Base-by-base conservation (phyloP, 805 yeast genomes). In the Saccharomycopsis microspora region DNA sequence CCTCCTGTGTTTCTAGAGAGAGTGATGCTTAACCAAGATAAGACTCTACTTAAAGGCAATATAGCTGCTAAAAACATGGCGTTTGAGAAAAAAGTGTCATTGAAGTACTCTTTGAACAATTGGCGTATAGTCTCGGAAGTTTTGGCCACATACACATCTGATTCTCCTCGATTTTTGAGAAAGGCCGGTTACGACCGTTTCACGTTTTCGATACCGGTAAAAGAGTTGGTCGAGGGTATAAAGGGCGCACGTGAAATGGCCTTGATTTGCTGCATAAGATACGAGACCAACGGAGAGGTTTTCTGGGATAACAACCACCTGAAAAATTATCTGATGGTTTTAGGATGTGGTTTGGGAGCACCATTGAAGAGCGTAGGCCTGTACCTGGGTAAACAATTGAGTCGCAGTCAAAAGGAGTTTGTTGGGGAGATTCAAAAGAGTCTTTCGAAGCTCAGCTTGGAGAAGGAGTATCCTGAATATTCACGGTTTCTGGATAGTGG, bases 121-220 rank as follows among this genome's bases (percentile, higher is more conserved):
- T 89, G 97, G 97, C 67, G 66, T 40, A 80, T 94, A 0, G 76
- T 80, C 28, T 70, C 78, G 39, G 90, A 84, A 59, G 74, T 82
- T 33, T 78, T 77, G 39, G 83, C 89, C 3, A 54, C 59, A 3
- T 87, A 75, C 64, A 69, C 72, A 3, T 71, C 75, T 3, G 86
- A 82, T 50, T 58, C 71, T 1, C 78, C 82, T 4, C 59, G 70
- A 38, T 60, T 71, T 5, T 63, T 80, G 53, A 69, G 69, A 50
- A 60, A 65, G 11, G 66, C 79, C 43, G 62, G 69, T 46, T 82
- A 78, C 61, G 96, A 86, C 61, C 67, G 94, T 42, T 86, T 86
- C 58, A 67, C 74, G 9, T 84, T 86, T 63, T 74, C 72, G 51
- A 69, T 87, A 43, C 73, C 77, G 0, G 62, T 78, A 46, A 71